Base-by-base conservation (phyloP, 2,329 filamentous ascomycete species). In the Dactylonectria macrodidyma region DNA sequence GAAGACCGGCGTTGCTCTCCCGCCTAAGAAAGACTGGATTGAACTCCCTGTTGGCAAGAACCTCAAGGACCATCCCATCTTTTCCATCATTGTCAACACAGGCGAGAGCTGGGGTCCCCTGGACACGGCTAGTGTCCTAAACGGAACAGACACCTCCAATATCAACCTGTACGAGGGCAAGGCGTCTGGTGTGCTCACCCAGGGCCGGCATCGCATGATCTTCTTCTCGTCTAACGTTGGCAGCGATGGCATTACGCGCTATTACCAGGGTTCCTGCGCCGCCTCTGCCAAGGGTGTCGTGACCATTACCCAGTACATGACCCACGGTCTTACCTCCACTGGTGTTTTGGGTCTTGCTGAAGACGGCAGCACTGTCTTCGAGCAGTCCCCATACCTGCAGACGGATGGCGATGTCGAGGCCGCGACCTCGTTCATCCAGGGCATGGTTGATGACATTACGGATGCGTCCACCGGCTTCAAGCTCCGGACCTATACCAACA, bases 231-330 rank as follows among this genome's bases (percentile, higher is more conserved):
- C 89, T 68, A 86, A 91, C 74, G 81, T 78, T 36, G 85, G 86
- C 30, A 79, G 80, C 2, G 90, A 93, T 71, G 89, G 89, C 30
- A 86, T 90, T 62, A 85, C 87, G 9, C 86, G 90, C 54, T 88
- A 91, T 73, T 81, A 92, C 19, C 90, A 92, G 76, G 92, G 88
- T 84, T 92, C 90, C 10, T 86, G 89, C 50, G 86, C 90, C 70
- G 89, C 91, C 30, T 90, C 92, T 70, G 87, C 85, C 33, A 85
- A 86, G 83, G 83, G 81, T 38, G 78, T 84, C 34, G 85, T 87
- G 78, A 86, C 82, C 3, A 83, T 89, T 70, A 87, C 83, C 66
- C 84, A 87, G 67, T 92, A 92, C 78, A 87, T 92, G 34, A 90
- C 90, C 33, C 87, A 89, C 57, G 90, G 90, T 34, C 81, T 86